These are phyloP conservation scores for Ustilago trichophora DNA, from an alignment of 1,284 basidiomycete species.

Conservation along the genomic window DNA sequence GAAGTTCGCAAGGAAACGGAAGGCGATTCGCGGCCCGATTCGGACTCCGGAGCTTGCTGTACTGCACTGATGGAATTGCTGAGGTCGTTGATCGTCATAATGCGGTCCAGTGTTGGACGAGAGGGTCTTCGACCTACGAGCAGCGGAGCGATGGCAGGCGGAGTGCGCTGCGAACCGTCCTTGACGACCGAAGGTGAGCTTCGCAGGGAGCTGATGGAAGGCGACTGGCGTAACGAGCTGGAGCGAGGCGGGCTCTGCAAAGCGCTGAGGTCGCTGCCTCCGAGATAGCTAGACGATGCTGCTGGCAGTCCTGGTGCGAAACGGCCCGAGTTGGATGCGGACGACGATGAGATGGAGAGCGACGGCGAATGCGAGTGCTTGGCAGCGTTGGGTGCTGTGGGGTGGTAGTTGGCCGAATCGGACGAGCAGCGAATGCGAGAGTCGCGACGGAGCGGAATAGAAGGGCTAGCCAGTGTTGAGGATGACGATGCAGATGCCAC, in stretches of 20 bases:
- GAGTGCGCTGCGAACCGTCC: slow-evolving; percentile 9
- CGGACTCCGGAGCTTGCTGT: slow-evolving; percentile 7
- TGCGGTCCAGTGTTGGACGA: slow-evolving; percentile 15
- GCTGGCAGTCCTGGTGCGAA: slow-evolving; percentile 9
- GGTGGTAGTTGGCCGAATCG: slow-evolving; percentile 16
- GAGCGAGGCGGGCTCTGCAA: slow-evolving; percentile 26
- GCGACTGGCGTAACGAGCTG: slow-evolving; percentile 27
- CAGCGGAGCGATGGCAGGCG: not conserved
- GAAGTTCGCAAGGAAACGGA: slow-evolving; percentile 18
- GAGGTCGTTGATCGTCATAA: slow-evolving; percentile 15
- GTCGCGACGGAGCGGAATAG: slow-evolving; percentile 32
- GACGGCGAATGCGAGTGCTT: slow-evolving; percentile 15
- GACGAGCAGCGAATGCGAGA: slow-evolving; percentile 40
- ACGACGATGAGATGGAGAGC: slow-evolving; percentile 17
- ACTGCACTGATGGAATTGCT: slow-evolving; percentile 12
- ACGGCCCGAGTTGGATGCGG: slow-evolving; percentile 7
- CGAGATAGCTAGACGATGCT: not conserved
- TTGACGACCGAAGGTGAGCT: slow-evolving; percentile 1
- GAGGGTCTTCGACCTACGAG: not conserved
- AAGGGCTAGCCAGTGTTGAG: not conserved
- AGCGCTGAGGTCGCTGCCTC: slow-evolving; percentile 1
- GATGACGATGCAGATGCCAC: slow-evolving; percentile 11
- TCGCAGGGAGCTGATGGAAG: slow-evolving; percentile 15
- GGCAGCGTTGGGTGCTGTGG: not conserved
- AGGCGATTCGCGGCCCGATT: slow-evolving; percentile 3